Evolutionary conservation across 2,329 filamentous ascomycete species (phyloP).

Genomic region (Pezicula radicicola): DNA sequence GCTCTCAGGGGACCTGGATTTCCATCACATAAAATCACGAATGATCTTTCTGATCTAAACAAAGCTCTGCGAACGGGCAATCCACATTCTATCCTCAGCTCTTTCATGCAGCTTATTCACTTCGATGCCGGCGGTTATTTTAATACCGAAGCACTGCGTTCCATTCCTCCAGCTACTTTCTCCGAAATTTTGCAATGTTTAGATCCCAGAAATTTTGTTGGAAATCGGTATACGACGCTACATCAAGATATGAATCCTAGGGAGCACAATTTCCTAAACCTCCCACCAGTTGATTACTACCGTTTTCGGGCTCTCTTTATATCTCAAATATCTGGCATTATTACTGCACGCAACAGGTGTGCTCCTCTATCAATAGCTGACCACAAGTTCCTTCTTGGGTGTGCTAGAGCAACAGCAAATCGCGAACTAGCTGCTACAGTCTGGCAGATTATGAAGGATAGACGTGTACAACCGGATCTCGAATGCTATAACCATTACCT

Average conservation of each 20-base stretch:
- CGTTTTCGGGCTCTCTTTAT: slow-evolving; percentile 20
- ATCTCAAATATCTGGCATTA: slow-evolving; percentile 25
- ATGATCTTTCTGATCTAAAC: not conserved
- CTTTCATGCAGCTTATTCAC: slow-evolving; percentile 8
- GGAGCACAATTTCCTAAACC: slow-evolving; percentile 29
- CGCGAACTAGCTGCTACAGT: slow-evolving; percentile 36
- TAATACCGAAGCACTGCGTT: slow-evolving; percentile 26
- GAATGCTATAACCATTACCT: slow-evolving; percentile 54
- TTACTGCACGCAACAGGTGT: slow-evolving; percentile 32
- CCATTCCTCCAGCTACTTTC: slow-evolving; percentile 53
- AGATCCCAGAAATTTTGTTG: slow-evolving; percentile 52
- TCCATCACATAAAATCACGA: too few relatives aligned
- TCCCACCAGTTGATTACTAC: slow-evolving; percentile 10
- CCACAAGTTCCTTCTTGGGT: slow-evolving; percentile 49
- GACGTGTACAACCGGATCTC: slow-evolving; percentile 38
- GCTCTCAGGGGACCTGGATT: not conserved
- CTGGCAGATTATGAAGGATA: slow-evolving; percentile 41
- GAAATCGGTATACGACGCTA: slow-evolving; percentile 38
- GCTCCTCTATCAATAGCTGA: slow-evolving; percentile 42
- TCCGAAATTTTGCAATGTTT: slow-evolving; percentile 61
- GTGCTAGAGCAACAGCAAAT: slow-evolving; percentile 45
- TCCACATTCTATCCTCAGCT: slow-evolving; percentile 11
- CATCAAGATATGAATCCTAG: slow-evolving; percentile 46
- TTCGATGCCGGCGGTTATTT: slow-evolving; percentile 16
- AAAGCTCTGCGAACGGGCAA: slow-evolving; percentile 10